Percentiles rank a stretch among this genome's conserved stretches.
These are phyloP conservation scores for Suhomyces yuchorum DNA, from an alignment of 1,139 yeast species.

Conservation along the genomic window DNA sequence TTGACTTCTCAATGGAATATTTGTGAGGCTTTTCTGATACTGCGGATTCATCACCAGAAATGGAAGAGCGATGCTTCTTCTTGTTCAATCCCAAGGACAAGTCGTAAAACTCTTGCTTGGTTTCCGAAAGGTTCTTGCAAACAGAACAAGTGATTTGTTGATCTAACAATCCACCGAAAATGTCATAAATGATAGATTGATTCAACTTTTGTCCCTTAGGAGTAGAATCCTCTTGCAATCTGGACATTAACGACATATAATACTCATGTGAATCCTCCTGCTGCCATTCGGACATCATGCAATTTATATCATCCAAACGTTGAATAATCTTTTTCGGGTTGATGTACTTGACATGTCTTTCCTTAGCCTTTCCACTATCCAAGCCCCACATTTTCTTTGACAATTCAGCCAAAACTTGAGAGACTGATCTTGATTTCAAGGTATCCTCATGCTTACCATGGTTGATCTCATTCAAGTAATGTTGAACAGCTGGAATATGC, in stretches of 20 bases:
- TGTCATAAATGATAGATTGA: slow-evolving; percentile 81
- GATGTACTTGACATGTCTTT: slow-evolving; percentile 43
- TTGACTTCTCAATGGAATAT: slow-evolving; percentile 71
- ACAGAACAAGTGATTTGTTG: slow-evolving; percentile 82
- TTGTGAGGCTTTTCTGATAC: slow-evolving; percentile 26
- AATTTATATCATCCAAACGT: slow-evolving; percentile 80
- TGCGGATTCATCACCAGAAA: slow-evolving; percentile 4
- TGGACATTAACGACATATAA: slow-evolving; percentile 83
- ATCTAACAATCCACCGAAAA: slow-evolving; percentile 86
- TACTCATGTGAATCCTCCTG: slow-evolving; percentile 98
- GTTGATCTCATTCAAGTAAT: slow-evolving; percentile 69
- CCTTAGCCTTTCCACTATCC: slow-evolving; percentile 24
- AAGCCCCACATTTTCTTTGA: slow-evolving; percentile 65
- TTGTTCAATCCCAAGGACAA: slow-evolving; percentile 71
- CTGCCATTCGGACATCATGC: slow-evolving; percentile 96
- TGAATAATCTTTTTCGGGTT: slow-evolving; percentile 76
- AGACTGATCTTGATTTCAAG: slow-evolving; percentile 62
- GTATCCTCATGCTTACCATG: slow-evolving; percentile 49
- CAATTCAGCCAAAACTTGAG: slow-evolving; percentile 72
- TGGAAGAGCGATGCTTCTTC: slow-evolving; percentile 33
- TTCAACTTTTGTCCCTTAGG: slow-evolving; percentile 85
- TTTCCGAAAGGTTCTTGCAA: slow-evolving; percentile 81
- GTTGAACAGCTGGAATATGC: slow-evolving; percentile 89
- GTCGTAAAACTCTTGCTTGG: slow-evolving; percentile 94
- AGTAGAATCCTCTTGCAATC: slow-evolving; percentile 89